These are phyloP conservation scores for Ceratocystis papillata DNA, from an alignment of 2,329 filamentous ascomycete species.

Conservation along the genomic window DNA sequence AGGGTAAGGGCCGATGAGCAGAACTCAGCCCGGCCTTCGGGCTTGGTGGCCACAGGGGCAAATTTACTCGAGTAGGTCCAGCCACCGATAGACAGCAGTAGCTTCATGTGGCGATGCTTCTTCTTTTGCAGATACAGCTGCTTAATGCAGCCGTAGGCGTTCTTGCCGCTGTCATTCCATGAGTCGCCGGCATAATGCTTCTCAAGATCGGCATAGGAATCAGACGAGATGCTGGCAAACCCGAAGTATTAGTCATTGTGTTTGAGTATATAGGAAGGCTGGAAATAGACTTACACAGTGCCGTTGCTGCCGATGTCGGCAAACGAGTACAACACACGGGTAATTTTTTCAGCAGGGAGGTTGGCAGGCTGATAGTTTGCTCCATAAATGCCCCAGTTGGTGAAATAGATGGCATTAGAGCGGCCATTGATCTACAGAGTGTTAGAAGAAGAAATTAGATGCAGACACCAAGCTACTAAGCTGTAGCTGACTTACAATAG, in stretches of 20 bases:
- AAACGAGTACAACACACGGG: constrained; percentile 54
- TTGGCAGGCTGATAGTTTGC: constrained; percentile 60
- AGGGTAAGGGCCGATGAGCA: constrained; percentile 57
- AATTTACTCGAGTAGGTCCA: constrained; percentile 69
- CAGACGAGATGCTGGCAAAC: constrained; percentile 41
- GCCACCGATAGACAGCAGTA: constrained; percentile 70
- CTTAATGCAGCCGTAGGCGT: constrained; percentile 68
- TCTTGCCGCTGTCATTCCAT: constrained; percentile 47
- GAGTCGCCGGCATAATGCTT: constrained; percentile 58
- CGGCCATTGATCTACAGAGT: constrained; percentile 4
- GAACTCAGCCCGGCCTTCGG: constrained; percentile 52
- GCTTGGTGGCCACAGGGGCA: constrained; percentile 49
- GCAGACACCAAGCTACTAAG: neutral
- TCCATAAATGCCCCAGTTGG: constrained; percentile 56
- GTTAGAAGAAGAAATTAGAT: neutral
- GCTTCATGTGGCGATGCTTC: constrained; percentile 62
- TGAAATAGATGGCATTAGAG: constrained; percentile 42
- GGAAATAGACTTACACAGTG: constrained; percentile 27
- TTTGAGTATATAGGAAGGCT: neutral
- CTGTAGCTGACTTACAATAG: neutral
- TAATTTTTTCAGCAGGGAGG: constrained; percentile 56
- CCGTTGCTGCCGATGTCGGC: constrained; percentile 25
- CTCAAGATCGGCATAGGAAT: constrained; percentile 52
- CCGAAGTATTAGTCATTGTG: constrained; percentile 14
- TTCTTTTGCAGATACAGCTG: constrained; percentile 69